These are phyloP conservation scores for Trichosporon sp. DNA, from an alignment of 1,284 basidiomycete species.

Conservation along the genomic window DNA sequence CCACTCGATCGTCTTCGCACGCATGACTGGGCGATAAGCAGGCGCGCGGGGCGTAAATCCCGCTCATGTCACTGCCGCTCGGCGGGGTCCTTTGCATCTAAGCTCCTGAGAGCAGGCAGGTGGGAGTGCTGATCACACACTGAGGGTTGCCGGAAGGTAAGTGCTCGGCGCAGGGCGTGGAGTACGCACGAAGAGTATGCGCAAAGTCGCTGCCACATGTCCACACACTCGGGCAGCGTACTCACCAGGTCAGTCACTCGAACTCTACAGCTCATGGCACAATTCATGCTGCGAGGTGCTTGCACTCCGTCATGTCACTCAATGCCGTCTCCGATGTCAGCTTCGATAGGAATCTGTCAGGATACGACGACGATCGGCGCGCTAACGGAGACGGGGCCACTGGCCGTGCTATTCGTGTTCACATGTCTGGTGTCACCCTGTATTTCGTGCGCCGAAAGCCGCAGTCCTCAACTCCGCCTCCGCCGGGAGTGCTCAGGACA, in stretches of 20 bases:
- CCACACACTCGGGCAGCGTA: not conserved
- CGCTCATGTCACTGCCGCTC: too few species aligned
- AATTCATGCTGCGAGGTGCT: not conserved
- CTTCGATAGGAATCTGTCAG: not conserved
- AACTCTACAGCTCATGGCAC: conserved; percentile 5
- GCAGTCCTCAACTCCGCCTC: not conserved
- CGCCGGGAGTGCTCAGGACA: not conserved
- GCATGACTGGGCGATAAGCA: not conserved
- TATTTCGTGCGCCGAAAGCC: too few species aligned
- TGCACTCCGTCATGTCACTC: too few species aligned
- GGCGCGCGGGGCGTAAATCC: not conserved
- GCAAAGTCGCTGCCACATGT: not conserved
- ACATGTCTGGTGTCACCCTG: not conserved
- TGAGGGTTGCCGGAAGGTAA: too few species aligned
- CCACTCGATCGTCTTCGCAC: not conserved
- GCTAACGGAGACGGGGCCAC: not conserved
- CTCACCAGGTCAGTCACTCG: conserved; percentile 5
- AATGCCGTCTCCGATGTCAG: not conserved
- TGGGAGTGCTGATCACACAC: too few species aligned
- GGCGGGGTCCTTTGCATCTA: too few species aligned
- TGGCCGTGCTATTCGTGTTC: not conserved
- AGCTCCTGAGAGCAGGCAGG: too few species aligned
- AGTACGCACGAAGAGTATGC: too few species aligned
- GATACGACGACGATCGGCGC: not conserved
- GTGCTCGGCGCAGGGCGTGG: too few species aligned